A percentile compares a stretch with the other conserved stretches of the same genome.
Conservation (phyloP, 345 rosid species). For the rapeseed (Brassica napus) region Da-Ae NC_063442.1:44069001-44069500, state of each 20-base stretch:
- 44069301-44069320: slow-evolving; percentile 86
- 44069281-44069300: slow-evolving; percentile 88
- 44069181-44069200: slow-evolving; percentile 93
- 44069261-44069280: slow-evolving; percentile 15
- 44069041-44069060: background rate
- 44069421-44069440: slow-evolving; percentile 56
- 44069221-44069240: background rate
- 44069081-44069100: slow-evolving; percentile 58
- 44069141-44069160: slow-evolving; percentile 76
- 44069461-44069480: slow-evolving; percentile 97
- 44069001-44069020: slow-evolving; percentile 68
- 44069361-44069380: slow-evolving; percentile 84
- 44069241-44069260: background rate
- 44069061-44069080: background rate
- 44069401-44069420: slow-evolving; percentile 70
- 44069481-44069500: slow-evolving; percentile 94
- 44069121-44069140: slow-evolving; percentile 84
- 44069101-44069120: slow-evolving; percentile 80
- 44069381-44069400: slow-evolving; percentile 89
- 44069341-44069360: slow-evolving; percentile 82
- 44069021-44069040: background rate
- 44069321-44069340: slow-evolving; percentile 81
- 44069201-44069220: background rate
- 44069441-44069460: slow-evolving; percentile 89
- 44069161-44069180: slow-evolving; percentile 84